Evolutionary conservation across 148 eudicot genomes (phyloP), one percentile per base, ranked within the genome.

Genomic region (Camellia japonica): DNA sequence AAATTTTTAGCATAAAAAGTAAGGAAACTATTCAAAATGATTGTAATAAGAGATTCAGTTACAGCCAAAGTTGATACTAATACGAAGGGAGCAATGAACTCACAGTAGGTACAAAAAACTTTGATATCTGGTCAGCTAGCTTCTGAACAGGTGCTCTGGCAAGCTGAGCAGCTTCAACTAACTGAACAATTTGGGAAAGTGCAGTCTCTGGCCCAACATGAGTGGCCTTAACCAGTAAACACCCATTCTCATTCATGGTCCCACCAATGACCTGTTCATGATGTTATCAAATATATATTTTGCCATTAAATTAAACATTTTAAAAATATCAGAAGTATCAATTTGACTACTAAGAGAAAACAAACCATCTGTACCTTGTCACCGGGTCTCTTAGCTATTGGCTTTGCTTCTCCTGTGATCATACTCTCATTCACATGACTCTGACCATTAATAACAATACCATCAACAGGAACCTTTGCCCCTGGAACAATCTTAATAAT

Each of bases 131-230:
- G 75, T 96, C 99, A 75, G 99, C 99, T 87, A 96, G 85, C 84
- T 93, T 93, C 90, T 96, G 99, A 68, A 96, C 97, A 49, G 99
- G 99, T 75, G 99, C 99, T 85, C 91, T 93, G 75, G 99, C 94
- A 76, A 96, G 92, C 88, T 96, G 99, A 60, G 99, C 99, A 80
- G 93, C 94, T 87, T 96, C 99, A 63, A 96, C 99, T 78, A 96
- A 85, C 82, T 94, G 95, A 84, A 96, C 99, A 77, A 96, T 96
- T 84, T 93, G 99, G 68, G 99, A 96, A 82, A 96, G 97, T 66
- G 97, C 92, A 51, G 98, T 96, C 82, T 93, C 98, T 76, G 97
- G 91, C 67, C 99, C 99, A 80, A 96, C 93, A 87, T 90, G 98
- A 78, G 99, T 96, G 73, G 97, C 98, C 89, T 91, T 93, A 46